Evolutionary conservation across 129 eudicot species (phyloP).

Genomic region (Artemisia argyi): DNA sequence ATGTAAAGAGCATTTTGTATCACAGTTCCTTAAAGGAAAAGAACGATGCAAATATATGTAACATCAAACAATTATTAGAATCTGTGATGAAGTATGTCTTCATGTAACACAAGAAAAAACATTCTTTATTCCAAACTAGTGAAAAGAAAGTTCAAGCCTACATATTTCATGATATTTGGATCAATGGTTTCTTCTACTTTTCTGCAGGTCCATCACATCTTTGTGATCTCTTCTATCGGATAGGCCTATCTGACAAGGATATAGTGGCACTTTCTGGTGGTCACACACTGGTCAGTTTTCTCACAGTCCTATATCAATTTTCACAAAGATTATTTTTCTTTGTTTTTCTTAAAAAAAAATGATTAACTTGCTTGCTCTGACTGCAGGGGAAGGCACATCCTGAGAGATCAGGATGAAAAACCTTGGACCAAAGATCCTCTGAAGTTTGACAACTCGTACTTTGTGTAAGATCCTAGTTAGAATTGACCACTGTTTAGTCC

Average conservation of each 20-base stretch:
- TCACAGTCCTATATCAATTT: not conserved
- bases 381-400: conserved; percentile 81
- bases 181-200: not conserved
- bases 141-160: too few species aligned
- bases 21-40: too few species aligned
- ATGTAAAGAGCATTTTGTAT: too few species aligned
- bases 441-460: conserved; percentile 94
- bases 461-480: conserved; percentile 50
- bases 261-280: conserved; percentile 98
- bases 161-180: not conserved
- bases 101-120: too few species aligned
- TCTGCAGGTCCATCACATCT: conserved; percentile 74
- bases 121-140: too few species aligned
- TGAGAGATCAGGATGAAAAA: conserved; percentile 90
- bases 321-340: not conserved
- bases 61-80: too few species aligned
- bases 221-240: conserved; percentile 79
- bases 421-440: conserved; percentile 86
- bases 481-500: not conserved
- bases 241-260: conserved; percentile 88
- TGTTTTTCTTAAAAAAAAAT: not conserved
- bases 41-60: too few species aligned
- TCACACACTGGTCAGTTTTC: conserved; percentile 71
- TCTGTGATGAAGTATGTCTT: too few species aligned
- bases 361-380: conserved; percentile 9